Percentiles rank a stretch among this genome's conserved stretches.
Conservation (phyloP, 495 filamentous ascomycete genomes). For the Bacidia rubella region DNA sequence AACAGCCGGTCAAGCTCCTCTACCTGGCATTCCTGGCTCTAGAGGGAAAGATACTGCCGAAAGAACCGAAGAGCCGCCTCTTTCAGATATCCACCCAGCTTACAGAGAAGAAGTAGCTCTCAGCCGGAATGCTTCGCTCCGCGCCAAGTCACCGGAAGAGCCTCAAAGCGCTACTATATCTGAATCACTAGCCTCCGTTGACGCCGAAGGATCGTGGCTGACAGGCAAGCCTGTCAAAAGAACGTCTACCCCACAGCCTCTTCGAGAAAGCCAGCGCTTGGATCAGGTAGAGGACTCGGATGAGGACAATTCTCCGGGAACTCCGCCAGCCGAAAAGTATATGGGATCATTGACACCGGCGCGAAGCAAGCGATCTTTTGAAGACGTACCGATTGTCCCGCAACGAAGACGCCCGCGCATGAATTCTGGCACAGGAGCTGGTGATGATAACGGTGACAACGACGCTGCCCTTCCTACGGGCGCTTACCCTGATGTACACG, state of each 20-base stretch:
- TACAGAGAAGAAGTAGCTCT: slow-evolving; percentile 20
- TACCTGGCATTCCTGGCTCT: slow-evolving; percentile 14
- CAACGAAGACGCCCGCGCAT: slow-evolving; percentile 12
- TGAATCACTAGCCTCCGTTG: slow-evolving; percentile 71
- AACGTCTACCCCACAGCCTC: slow-evolving; percentile 34
- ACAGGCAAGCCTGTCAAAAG: slow-evolving; percentile 51
- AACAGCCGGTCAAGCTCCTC: slow-evolving; percentile 17
- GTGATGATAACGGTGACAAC: slow-evolving; percentile 23
- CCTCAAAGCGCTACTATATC: slow-evolving; percentile 33
- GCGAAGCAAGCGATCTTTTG: slow-evolving; percentile 9
- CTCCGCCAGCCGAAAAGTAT: slow-evolving; percentile 21
- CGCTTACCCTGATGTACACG: slow-evolving; percentile 1
- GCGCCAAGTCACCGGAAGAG: slow-evolving; percentile 13
- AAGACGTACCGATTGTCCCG: slow-evolving; percentile 7
- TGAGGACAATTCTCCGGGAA: slow-evolving; percentile 36
- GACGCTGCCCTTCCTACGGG: slow-evolving; percentile 7
- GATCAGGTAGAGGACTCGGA: slow-evolving; percentile 35
- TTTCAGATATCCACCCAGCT: slow-evolving; percentile 20
- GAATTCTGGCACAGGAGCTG: slow-evolving; percentile 11
- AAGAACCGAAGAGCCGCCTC: slow-evolving; percentile 4
- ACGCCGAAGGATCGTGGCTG: slow-evolving; percentile 88
- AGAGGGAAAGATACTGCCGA: slow-evolving; percentile 9
- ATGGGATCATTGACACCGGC: slow-evolving; percentile 13
- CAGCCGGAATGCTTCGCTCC: slow-evolving; percentile 18
- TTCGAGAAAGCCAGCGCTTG: slow-evolving; percentile 32